These are phyloP conservation scores for Aspergillus sp. DNA, from an alignment of 2,329 filamentous ascomycete species.

Conservation along the genomic window DNA sequence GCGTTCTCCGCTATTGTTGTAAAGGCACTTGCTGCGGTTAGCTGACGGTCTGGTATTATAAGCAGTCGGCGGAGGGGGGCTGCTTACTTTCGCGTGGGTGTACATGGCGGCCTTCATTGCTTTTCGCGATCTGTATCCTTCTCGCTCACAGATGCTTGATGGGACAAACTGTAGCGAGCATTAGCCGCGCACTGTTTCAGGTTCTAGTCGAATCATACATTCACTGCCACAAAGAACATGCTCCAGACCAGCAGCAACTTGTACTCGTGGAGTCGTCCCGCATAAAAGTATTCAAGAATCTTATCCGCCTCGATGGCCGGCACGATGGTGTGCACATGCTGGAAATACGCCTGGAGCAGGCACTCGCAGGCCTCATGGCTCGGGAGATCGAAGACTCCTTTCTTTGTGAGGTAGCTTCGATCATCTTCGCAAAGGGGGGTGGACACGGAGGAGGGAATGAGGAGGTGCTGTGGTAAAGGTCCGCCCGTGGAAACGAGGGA, in stretches of 20 bases:
- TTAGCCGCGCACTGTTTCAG: background rate
- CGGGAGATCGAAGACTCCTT: constrained; percentile 42
- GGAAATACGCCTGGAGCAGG: constrained; percentile 42
- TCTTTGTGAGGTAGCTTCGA: constrained; percentile 32
- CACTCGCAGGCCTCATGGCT: constrained; percentile 33
- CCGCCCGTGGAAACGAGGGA: no score
- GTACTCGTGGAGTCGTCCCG: constrained; percentile 33
- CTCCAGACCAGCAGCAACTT: constrained; percentile 47
- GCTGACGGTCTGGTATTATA: no score
- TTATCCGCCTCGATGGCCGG: constrained; percentile 40
- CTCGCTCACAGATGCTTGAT: constrained; percentile 29
- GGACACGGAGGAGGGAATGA: constrained; percentile 19
- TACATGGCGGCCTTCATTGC: constrained; percentile 44
- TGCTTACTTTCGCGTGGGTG: constrained; percentile 41
- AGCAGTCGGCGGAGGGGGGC: no score
- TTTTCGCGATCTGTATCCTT: constrained; percentile 39
- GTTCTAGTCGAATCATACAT: constrained; percentile 26
- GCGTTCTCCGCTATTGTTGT: constrained; percentile 41
- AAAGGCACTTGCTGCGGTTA: constrained; percentile 23
- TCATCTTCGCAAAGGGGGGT: constrained; percentile 25
- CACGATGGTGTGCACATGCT: constrained; percentile 44
- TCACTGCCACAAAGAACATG: constrained; percentile 44
- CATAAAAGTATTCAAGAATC: constrained; percentile 35
- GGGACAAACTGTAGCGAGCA: constrained; percentile 31
- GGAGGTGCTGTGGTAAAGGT: constrained; percentile 18